These are phyloP conservation scores for Durusdinium trenchii DNA, from an alignment of 73 alveolate species.

Conservation along the genomic window DNA sequence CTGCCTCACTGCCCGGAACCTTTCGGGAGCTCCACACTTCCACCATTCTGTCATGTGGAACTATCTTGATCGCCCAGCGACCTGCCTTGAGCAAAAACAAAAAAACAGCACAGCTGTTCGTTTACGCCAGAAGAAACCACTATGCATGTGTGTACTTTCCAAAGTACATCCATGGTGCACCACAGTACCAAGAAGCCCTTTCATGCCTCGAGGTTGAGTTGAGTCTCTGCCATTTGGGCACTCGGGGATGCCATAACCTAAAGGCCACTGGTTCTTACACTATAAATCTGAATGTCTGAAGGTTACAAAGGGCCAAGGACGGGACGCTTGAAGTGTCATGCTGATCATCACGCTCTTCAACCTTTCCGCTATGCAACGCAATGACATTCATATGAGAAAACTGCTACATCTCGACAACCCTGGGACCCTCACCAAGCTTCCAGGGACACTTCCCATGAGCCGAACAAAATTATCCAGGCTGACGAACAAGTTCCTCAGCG, in stretches of 20 bases:
- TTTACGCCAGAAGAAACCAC: neutral
- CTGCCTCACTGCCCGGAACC: conserved; percentile 77
- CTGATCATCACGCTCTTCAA: neutral
- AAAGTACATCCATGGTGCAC: neutral
- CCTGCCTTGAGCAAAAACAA: conserved; percentile 63
- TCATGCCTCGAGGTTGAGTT: conserved; percentile 48
- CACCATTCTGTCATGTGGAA: conserved; percentile 72
- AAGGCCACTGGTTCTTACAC: no score
- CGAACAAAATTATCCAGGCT: conserved; percentile 35
- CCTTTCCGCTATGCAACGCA: neutral
- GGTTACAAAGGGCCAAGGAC: neutral
- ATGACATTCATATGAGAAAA: no score
- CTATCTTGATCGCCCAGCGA: conserved; percentile 65
- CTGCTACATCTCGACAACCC: neutral
- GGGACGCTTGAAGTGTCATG: neutral
- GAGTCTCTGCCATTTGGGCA: conserved; percentile 49
- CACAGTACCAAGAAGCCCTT: neutral
- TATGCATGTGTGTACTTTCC: neutral
- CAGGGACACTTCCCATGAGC: conserved; percentile 55
- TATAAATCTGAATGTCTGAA: neutral
- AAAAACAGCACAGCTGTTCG: neutral
- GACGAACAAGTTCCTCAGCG: conserved; percentile 26
- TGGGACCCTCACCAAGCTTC: neutral
- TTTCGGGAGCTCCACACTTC: conserved; percentile 86
- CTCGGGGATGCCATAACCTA: conserved; percentile 52